Base-by-base conservation (phyloP, 768 basidiomycete genomes). In the Suillus discolor region DNA sequence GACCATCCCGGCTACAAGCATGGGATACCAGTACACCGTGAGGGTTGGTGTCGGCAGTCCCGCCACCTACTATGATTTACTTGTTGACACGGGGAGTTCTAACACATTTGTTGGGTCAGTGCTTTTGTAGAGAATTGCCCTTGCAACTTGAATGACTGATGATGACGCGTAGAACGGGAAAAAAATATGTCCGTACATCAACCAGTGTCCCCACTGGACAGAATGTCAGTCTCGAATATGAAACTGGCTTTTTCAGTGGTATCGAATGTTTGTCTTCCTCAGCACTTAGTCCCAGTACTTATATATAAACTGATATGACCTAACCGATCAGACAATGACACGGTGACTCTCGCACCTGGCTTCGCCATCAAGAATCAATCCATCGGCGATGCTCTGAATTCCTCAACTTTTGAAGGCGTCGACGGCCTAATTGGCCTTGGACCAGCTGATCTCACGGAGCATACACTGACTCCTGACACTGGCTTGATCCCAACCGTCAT, bases 11-110 rank as follows among this genome's bases (percentile, higher is more conserved):
- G 67, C 64, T 6, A 69, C 66, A 23, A 71, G 68, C 57, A 16
- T 67, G 11, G 66, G 12, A 28, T 69, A 71, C 11, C 66, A 59
- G 57, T 78, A 74, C 63, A 70, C 69, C 9, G 63, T 69, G 0
- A 67, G 66, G 3, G 70, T 77, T 18, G 74, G 72, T 18, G 71
- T 78, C 7, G 74, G 76, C 23, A 62, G 9, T 34, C 76, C 75
- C 23, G 45, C 69, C 6, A 77, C 74, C 11, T 68, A 73, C 49
- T 74, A 76, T 63, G 69, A 72, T 54, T 70, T 77, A 11, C 44
- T 77, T 7, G 64, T 77, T 16, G 78, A 78, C 62, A 78, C 78
- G 4, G 75, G 77, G 6, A 72, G 71, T 31, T 73, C 77, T 18
- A 77, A 75, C 61, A 78, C 73, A 0, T 77, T 77, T 61, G 70